These are phyloP conservation scores for Naegleria fowleri DNA, from an alignment of 208 protist genomes.

Conservation along the genomic window DNA sequence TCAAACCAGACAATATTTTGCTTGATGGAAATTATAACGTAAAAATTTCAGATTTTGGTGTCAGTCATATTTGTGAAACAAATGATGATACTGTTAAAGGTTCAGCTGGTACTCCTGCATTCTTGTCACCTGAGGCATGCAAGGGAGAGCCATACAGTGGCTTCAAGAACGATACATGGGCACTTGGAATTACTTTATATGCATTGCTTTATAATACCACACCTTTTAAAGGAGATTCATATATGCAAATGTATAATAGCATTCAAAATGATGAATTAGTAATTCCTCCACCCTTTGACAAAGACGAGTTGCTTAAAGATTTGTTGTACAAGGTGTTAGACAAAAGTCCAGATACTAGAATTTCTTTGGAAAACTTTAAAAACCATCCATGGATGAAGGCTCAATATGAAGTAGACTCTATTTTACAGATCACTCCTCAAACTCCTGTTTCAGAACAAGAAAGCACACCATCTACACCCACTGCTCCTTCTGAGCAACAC, in stretches of 20 bases:
- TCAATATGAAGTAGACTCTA: not conserved
- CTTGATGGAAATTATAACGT: constrained; percentile 41
- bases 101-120: constrained; percentile 66
- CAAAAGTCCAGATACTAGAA: constrained; percentile 51
- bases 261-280: constrained; percentile 46
- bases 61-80: constrained; percentile 43
- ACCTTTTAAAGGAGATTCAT: constrained; percentile 49
- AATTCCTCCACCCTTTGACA: constrained; percentile 45
- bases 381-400: constrained; percentile 24
- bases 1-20: constrained; percentile 62
- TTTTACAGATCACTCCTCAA: not conserved
- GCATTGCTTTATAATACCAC: constrained; percentile 61
- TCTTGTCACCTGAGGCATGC: constrained; percentile 64
- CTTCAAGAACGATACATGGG: constrained; percentile 74
- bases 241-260: constrained; percentile 34
- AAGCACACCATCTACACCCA: not conserved
- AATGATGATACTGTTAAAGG: constrained; percentile 41
- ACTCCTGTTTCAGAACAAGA: not conserved
- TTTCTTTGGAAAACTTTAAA: constrained; percentile 34
- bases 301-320: constrained; percentile 48
- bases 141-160: constrained; percentile 46
- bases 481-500: not conserved
- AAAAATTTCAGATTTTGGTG: constrained; percentile 56
- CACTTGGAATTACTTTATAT: constrained; percentile 76
- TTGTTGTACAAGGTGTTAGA: constrained; percentile 53